Evolutionary conservation across 129 eudicot species (phyloP).

Genomic region (Mikania micrantha): DNA sequence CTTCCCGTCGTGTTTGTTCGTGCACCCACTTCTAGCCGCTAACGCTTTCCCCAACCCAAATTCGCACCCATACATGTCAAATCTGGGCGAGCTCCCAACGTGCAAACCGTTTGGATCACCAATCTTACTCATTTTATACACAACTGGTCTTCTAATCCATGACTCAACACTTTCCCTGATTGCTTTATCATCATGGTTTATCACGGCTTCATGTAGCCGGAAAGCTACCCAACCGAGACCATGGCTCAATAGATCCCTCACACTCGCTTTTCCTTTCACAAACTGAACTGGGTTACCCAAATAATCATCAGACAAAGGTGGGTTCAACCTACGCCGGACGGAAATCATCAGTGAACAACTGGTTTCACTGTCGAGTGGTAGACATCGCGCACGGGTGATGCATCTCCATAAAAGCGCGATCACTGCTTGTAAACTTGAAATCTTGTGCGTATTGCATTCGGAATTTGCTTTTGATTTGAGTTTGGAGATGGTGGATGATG

Average conservation of each 20-base stretch:
- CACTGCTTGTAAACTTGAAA: slow-evolving; percentile 48
- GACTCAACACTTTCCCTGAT: background rate
- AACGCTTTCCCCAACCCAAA: slow-evolving; percentile 48
- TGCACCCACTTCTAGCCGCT: slow-evolving; percentile 31
- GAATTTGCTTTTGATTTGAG: slow-evolving; percentile 46
- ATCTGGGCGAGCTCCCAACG: slow-evolving; percentile 35
- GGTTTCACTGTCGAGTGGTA: slow-evolving; percentile 5
- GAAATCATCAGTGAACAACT: slow-evolving; percentile 9
- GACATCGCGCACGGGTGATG: slow-evolving; percentile 23
- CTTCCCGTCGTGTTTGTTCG: slow-evolving; percentile 33
- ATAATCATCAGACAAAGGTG: slow-evolving; percentile 35
- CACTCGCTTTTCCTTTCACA: background rate
- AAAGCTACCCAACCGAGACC: slow-evolving; percentile 48
- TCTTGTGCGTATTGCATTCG: slow-evolving; percentile 20
- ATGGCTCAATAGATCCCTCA: slow-evolving; percentile 12
- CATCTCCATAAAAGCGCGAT: slow-evolving; percentile 45
- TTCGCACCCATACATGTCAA: slow-evolving; percentile 37
- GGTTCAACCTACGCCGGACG: slow-evolving; percentile 21
- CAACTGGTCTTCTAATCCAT: slow-evolving; percentile 18
- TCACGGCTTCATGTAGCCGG: slow-evolving; percentile 24
- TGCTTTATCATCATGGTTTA: background rate
- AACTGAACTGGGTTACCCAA: slow-evolving; percentile 28
- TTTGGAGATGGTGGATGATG: slow-evolving; percentile 5
- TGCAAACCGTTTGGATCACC: background rate
- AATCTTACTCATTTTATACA: background rate